Evolutionary conservation across 352 stramenopile genomes (phyloP).

Genomic region (Phytophthora rubi): DNA sequence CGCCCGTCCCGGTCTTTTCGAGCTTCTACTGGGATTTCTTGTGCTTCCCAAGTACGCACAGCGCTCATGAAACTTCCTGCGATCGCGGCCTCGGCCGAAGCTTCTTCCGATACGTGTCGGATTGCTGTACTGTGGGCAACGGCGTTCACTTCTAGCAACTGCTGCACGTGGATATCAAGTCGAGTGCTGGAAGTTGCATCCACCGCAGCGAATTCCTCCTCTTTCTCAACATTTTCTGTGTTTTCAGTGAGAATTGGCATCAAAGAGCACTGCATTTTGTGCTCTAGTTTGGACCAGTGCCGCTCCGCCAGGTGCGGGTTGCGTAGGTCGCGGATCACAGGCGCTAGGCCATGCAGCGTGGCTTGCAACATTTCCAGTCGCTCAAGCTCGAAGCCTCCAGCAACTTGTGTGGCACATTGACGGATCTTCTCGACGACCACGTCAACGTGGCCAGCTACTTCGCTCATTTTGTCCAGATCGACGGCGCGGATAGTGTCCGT

Average conservation of each 20-base stretch:
- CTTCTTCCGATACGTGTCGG: conserved; percentile 75
- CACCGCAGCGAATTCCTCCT: conserved; percentile 1
- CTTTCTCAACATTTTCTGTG: neutral
- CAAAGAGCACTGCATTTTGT: conserved; percentile 69
- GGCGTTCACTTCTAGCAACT: conserved; percentile 58
- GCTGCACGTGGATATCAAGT: conserved; percentile 51
- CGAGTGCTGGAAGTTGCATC: conserved; percentile 4
- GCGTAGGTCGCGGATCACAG: conserved; percentile 66
- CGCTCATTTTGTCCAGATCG: conserved; percentile 48
- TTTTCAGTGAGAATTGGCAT: neutral
- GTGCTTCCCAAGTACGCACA: conserved; percentile 59
- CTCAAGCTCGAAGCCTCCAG: conserved; percentile 34
- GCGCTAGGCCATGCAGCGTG: conserved; percentile 53
- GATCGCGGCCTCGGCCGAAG: conserved; percentile 69
- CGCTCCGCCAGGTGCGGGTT: conserved; percentile 64
- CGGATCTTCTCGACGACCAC: conserved; percentile 30
- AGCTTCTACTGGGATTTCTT: conserved; percentile 53
- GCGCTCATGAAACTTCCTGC: conserved; percentile 65
- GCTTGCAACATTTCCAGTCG: conserved; percentile 48
- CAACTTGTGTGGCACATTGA: conserved; percentile 10
- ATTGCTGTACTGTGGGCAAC: conserved; percentile 50
- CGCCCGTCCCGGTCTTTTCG: conserved; percentile 70
- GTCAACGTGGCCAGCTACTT: conserved; percentile 28
- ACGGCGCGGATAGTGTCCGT: conserved; percentile 50
- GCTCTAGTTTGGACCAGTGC: conserved; percentile 78